Conservation (phyloP, 345 rosid genomes). For the Mallotus nudiflorus region DNA sequence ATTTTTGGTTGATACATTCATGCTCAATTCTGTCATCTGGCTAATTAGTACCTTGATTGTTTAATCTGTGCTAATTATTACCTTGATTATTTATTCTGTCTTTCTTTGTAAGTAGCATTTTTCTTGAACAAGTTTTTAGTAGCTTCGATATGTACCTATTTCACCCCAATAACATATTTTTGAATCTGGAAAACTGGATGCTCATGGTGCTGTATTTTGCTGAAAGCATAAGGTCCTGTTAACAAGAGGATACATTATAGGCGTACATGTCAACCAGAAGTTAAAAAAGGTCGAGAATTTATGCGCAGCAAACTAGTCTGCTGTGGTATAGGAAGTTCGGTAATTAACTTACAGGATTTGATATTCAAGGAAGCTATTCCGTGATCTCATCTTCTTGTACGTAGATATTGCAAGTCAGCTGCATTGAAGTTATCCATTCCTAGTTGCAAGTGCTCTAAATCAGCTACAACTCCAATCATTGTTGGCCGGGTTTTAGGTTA, state of each 20-base stretch:
- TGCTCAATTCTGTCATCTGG: too few relatives aligned
- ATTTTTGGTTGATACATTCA: neutral
- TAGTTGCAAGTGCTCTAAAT: slow-evolving; percentile 21
- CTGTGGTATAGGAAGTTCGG: neutral
- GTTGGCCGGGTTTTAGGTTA: slow-evolving; percentile 29
- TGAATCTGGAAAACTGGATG: too few relatives aligned
- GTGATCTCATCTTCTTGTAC: neutral
- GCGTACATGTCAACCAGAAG: neutral
- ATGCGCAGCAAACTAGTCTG: neutral
- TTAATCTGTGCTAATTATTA: too few relatives aligned
- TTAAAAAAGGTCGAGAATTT: neutral
- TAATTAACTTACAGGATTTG: neutral
- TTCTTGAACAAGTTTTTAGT: too few relatives aligned
- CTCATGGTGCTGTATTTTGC: too few relatives aligned
- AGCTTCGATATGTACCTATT: too few relatives aligned
- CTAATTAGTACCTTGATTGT: too few relatives aligned
- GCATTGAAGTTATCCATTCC: neutral
- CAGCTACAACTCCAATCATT: slow-evolving; percentile 27
- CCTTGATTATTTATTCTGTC: too few relatives aligned
- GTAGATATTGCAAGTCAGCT: neutral
- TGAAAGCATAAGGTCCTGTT: too few relatives aligned
- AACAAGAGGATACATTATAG: too few relatives aligned
- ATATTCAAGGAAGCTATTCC: neutral
- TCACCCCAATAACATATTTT: too few relatives aligned
- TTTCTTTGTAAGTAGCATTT: too few relatives aligned